Base-by-base conservation (phyloP, 352 stramenopile genomes). In the Phytophthora podocarpi region DNA sequence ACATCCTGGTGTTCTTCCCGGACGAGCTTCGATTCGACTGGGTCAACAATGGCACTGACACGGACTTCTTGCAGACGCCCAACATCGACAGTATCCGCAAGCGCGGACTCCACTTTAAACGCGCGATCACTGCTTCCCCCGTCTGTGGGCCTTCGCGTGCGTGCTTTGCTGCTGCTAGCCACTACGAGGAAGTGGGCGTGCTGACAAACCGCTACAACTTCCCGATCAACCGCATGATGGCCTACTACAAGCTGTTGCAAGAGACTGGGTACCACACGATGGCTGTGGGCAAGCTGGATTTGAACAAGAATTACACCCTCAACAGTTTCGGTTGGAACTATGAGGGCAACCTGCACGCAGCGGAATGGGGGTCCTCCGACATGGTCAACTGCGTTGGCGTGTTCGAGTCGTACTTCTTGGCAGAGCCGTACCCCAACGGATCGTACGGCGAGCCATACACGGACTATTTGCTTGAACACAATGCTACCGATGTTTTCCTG, bases 1-100 rank as follows among this genome's bases (percentile, higher is more conserved):
- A 75, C 56, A 75, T 75, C 16, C 42, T 75, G 21, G 67, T 72
- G n/a, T 67, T 75, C 35, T 75, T 75, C 61, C 67, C 61, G 1
- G 61, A 75, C 15, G 55, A 75, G 11, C 48, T 76, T 34, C 62
- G 62, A 24, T 64, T 67, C 52, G 67, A 75, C 67, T 72, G 67
- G 67, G 56, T 72, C 35, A 75, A 75, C 47, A 75, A 72, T 46
- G 62, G 67, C 34, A 72, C 62, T 9, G 46, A 47, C 21, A 47
- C 61, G n/a, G 67, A 75, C 37, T 75, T 75, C 48, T 57, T 75
- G 11, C 16, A 63, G 20, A 75, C 67, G 15, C 67, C 67, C 9
- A 62, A 72, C 47, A 72, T 75, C 26, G 67, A 75, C 56, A 63
- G 50, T 21, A 64, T 75, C 31, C 67, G 67, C 3, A 47, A 76